Conservation (phyloP, 495 filamentous ascomycete genomes). For the Bathelium albidoporum region DNA sequence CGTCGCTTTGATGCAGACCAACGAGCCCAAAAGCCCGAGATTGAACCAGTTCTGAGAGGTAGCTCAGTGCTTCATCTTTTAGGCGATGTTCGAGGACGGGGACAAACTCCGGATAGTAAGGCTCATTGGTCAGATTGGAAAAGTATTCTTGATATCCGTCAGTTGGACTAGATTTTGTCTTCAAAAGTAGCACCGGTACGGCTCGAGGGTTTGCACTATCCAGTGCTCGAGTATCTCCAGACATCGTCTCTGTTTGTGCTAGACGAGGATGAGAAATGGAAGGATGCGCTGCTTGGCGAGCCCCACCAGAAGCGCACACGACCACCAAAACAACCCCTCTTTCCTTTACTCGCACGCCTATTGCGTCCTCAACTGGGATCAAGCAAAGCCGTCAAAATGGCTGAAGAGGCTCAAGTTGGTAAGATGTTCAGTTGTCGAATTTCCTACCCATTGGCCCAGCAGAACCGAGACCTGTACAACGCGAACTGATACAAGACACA, state of each 20-base stretch:
- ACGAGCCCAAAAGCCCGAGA: slow-evolving; percentile 21
- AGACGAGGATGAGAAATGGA: background rate
- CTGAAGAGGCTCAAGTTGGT: slow-evolving; percentile 3
- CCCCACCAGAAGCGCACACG: background rate
- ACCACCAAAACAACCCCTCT: slow-evolving; percentile 3
- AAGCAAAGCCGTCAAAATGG: background rate
- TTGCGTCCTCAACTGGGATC: background rate
- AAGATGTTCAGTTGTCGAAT: background rate
- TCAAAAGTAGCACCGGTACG: slow-evolving; percentile 66
- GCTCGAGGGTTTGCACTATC: background rate
- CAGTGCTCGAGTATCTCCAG: background rate
- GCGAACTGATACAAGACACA: slow-evolving; percentile 25
- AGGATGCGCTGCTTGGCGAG: background rate
- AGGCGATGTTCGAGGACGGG: slow-evolving; percentile 73
- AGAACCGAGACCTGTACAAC: background rate
- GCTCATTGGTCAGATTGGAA: slow-evolving; percentile 31
- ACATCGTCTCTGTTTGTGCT: background rate
- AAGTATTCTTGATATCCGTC: slow-evolving; percentile 78
- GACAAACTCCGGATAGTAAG: slow-evolving; percentile 59
- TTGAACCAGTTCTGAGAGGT: slow-evolving; percentile 36
- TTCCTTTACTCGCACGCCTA: background rate
- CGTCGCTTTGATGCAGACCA: slow-evolving; percentile 9
- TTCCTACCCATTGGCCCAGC: background rate
- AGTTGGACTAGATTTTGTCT: slow-evolving; percentile 67
- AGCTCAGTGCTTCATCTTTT: slow-evolving; percentile 37